Evolutionary conservation across 2,329 filamentous ascomycete genomes (phyloP).

Genomic region (Paecilomyces dactylethromorphus): DNA sequence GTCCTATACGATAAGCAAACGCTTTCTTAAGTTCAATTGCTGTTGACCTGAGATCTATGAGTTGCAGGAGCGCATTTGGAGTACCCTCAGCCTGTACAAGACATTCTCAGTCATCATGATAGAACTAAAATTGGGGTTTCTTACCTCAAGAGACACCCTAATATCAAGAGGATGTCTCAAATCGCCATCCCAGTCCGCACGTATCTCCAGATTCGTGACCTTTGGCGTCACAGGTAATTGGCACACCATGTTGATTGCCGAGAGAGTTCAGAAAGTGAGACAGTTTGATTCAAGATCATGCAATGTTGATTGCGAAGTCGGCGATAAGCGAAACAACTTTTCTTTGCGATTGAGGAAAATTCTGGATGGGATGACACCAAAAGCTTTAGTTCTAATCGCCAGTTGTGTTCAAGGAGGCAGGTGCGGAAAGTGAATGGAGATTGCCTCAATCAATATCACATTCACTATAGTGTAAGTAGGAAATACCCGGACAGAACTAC

Average conservation of each 20-base stretch:
- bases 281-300: constrained; percentile 2
- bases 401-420: neutral
- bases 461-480: neutral
- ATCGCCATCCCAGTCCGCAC: constrained; percentile 24
- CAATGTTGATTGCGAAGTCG: neutral
- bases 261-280: neutral
- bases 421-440: neutral
- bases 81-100: neutral
- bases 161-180: constrained; percentile 15
- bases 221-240: constrained; percentile 6
- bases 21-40: neutral
- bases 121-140: neutral
- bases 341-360: neutral
- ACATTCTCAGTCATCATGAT: constrained; percentile 1
- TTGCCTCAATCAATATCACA: neutral
- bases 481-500: neutral
- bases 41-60: neutral
- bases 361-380: neutral
- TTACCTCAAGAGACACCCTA: constrained; percentile 24
- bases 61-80: neutral
- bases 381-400: neutral
- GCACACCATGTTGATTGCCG: neutral
- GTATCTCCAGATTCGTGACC: constrained; percentile 23
- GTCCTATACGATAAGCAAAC: neutral
- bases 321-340: neutral